These are phyloP conservation scores for Ophiobolus disseminans DNA, from an alignment of 2,329 filamentous ascomycete species.

Conservation along the genomic window DNA sequence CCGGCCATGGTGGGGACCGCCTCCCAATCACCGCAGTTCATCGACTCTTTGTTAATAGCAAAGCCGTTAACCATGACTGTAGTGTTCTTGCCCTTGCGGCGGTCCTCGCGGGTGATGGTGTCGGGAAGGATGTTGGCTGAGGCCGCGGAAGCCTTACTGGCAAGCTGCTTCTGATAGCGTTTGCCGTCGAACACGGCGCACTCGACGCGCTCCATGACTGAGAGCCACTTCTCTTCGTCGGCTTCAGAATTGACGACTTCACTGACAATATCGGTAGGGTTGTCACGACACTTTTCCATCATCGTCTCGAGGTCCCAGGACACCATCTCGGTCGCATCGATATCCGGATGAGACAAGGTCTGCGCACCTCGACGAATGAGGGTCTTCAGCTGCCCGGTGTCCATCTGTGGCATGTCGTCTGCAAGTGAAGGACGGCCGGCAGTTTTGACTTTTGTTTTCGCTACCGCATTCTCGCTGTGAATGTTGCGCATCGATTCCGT, in stretches of 20 bases:
- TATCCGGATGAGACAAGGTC: slow-evolving; percentile 59
- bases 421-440: slow-evolving; percentile 32
- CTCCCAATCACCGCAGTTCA: slow-evolving; percentile 62
- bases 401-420: slow-evolving; percentile 61
- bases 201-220: slow-evolving; percentile 64
- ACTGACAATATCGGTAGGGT: slow-evolving; percentile 52
- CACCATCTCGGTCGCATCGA: slow-evolving; percentile 64
- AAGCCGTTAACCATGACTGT: slow-evolving; percentile 65
- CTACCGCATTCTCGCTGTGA: slow-evolving; percentile 48
- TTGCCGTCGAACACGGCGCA: slow-evolving; percentile 65
- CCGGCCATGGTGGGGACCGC: slow-evolving; percentile 65
- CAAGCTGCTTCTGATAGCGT: slow-evolving; percentile 53
- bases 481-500: slow-evolving; percentile 65
- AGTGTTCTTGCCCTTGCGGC: slow-evolving; percentile 63
- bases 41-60: slow-evolving; percentile 63
- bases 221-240: slow-evolving; percentile 64
- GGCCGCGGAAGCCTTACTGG: slow-evolving; percentile 29
- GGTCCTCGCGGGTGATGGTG: slow-evolving; percentile 54
- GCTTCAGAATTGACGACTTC: slow-evolving; percentile 49
- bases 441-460: slow-evolving; percentile 22
- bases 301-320: slow-evolving; percentile 64
- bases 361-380: slow-evolving; percentile 63
- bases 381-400: slow-evolving; percentile 60
- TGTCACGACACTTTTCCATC: slow-evolving; percentile 62
- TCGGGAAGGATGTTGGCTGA: slow-evolving; percentile 47